Evolutionary conservation across 2,329 filamentous ascomycete genomes (phyloP), one percentile per base, ranked within the genome.

Genomic region (Cladophialophora carrionii): DNA sequence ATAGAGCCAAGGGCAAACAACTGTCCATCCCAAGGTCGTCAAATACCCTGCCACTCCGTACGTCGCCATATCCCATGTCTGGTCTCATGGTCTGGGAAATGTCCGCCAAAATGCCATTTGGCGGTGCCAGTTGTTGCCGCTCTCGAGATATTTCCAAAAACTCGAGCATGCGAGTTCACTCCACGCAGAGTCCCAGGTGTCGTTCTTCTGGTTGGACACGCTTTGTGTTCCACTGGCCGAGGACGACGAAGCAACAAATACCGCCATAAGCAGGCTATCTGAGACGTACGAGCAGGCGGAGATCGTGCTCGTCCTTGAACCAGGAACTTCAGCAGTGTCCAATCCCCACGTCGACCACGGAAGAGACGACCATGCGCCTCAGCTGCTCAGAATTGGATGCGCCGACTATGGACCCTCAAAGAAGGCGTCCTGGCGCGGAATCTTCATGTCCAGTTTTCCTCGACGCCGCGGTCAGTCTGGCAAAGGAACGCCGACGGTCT

Each of bases 11-110:
- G 17, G 5, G 37, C 17, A 14, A 41, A 41, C 3, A n/a, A n/a
- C 17, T 41, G 37, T n/a, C 37, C 5, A 41, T 41, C 37, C 14
- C 17, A 17, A 6, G 17, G 14, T 41, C 37, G 37, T n/a, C 17
- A 17, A 7, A n/a, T n/a, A n/a, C n/a, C n/a, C n/a, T n/a, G 17
- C 37, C 37, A 43, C 37, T 5, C 32, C 54, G 43, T 57, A 57
- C 4, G 22, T 57, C 14, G 54, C 54, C 4, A 57, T 57, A 22
- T 57, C 54, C 26, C 32, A 57, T 26, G 32, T 57, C 34, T 57
- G 32, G 32, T 43, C 54, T 8, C 31, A 57, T 22, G 53, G 53
- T 32, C 24, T 56, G 17, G 53, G 53, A 20, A 41, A 56, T 24
- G 53, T 9, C 4, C 31, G 31, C 12, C 4, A 3, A 4, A 56